Conservation (phyloP, 83 land plant genomes). For the Picea abies region DNA sequence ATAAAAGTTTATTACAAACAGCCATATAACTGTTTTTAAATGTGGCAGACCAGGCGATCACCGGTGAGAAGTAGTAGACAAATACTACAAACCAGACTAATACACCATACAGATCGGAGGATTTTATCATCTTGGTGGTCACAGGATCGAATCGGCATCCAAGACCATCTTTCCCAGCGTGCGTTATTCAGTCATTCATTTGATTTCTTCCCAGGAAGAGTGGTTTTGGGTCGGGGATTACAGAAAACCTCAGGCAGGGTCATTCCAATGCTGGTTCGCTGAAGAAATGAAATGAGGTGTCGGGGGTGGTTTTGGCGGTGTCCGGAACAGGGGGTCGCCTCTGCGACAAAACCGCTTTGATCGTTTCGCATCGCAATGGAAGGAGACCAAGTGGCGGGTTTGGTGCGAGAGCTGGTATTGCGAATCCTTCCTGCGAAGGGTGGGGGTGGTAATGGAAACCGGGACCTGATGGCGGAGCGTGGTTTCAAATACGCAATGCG, state of each 20-base stretch:
- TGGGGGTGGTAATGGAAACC: conserved; percentile 19
- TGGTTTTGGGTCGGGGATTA: not conserved
- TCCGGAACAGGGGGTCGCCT: conserved; percentile 8
- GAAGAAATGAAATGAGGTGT: not conserved
- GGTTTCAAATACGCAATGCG: conserved; percentile 78
- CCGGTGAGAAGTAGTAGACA: too few species aligned
- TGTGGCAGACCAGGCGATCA: not conserved
- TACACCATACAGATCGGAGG: not conserved
- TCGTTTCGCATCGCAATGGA: not conserved
- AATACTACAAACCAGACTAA: not conserved
- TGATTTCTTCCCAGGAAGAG: not conserved
- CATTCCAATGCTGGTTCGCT: not conserved
- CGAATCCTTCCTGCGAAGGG: conserved; percentile 52
- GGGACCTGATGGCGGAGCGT: conserved; percentile 19
- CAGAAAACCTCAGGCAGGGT: not conserved
- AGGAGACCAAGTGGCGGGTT: conserved; percentile 62
- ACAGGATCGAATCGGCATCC: not conserved
- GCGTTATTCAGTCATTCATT: too few species aligned
- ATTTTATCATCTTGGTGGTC: not conserved
- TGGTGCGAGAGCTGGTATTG: conserved; percentile 79
- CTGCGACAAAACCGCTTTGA: not conserved
- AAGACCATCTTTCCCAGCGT: not conserved
- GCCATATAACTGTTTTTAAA: not conserved
- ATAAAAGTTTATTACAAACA: too few species aligned
- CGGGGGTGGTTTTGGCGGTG: conserved; percentile 3